A percentile compares a stretch with the other conserved stretches of the same genome.
These are phyloP conservation scores for Fraxinus platypoda DNA, from an alignment of 305 asterid species.

Conservation along the genomic window DNA sequence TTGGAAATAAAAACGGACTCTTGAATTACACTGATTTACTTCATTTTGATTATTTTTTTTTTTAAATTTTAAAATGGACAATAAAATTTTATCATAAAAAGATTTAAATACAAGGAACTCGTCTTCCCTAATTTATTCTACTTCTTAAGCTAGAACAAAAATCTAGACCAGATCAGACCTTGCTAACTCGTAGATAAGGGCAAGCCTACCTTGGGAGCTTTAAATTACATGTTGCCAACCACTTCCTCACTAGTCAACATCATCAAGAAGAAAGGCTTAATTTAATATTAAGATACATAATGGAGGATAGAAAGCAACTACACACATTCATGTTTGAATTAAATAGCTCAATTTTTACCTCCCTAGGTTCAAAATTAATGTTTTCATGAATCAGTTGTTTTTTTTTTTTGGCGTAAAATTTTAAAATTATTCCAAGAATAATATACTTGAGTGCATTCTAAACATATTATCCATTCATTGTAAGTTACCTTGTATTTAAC, in stretches of 20 bases:
- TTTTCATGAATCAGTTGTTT: not conserved
- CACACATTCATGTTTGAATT: not conserved
- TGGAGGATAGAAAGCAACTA: not conserved
- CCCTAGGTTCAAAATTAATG: not conserved
- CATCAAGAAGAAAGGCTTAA: slow-evolving; percentile 12
- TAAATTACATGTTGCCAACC: slow-evolving; percentile 33
- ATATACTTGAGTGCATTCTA: not conserved
- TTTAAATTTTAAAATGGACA: not conserved
- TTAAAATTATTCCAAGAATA: not conserved
- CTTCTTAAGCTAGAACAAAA: not conserved
- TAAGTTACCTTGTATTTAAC: not conserved
- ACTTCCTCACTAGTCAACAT: slow-evolving; percentile 25
- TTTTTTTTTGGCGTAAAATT: not conserved
- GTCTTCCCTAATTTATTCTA: not conserved
- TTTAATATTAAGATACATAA: not conserved
- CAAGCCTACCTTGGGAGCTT: slow-evolving; percentile 8
- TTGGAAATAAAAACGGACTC: not conserved
- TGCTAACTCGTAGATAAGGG: not conserved
- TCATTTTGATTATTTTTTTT: not conserved
- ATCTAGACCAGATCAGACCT: not conserved
- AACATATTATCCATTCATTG: not conserved
- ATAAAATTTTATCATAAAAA: not conserved
- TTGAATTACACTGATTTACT: not conserved
- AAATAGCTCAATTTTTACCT: not conserved
- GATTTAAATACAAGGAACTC: not conserved